Evolutionary conservation across 129 eudicot species (phyloP), one percentile per base, ranked within the genome.

Genomic region (Saussurea involucrata): DNA sequence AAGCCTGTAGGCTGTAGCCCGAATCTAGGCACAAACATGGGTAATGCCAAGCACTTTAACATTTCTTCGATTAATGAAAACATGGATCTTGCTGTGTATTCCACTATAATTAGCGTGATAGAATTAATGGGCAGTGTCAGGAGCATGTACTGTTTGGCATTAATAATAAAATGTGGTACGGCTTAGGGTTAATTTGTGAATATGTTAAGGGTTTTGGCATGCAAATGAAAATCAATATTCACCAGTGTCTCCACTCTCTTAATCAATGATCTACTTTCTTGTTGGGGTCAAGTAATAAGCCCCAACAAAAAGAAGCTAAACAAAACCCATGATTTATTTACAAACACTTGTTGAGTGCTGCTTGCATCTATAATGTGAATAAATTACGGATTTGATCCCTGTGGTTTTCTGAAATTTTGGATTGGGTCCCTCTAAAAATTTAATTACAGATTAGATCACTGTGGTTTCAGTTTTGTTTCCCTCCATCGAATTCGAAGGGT

Each of bases 281-380:
- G 66, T 66, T 49, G 57, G 68, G 27, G 4, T 18, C 58, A 15
- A 32, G 28, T 68, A 77, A 68, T 9, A 55, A 55, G 22, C 60
- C 57, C 40, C 28, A 68, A 49, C 18, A 60, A 33, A 36, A 64
- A 42, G 63, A 7, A 25, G 42, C 60, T 31, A 33, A 57, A 57
- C 60, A 33, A 34, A 68, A 69, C 15, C 33, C 63, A 78, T 24
- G 5, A 33, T 57, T 29, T 75, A 22, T 40, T 68, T 46, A 69
- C 63, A 69, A 24, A 24, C 24, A 24, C 3, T 40, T 27, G 81
- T 33, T 20, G 67, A 29, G 36, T 18, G 71, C 46, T 18, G 71
- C 46, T 27, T 70, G 71, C 57, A 71, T 71, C 21, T 72, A 63
- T 31, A 72, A 22, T 42, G 69, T 17, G 31, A 80, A 78, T 44